Conservation (phyloP, 163 green algal species). For the Scenedesmus sp. region DNA sequence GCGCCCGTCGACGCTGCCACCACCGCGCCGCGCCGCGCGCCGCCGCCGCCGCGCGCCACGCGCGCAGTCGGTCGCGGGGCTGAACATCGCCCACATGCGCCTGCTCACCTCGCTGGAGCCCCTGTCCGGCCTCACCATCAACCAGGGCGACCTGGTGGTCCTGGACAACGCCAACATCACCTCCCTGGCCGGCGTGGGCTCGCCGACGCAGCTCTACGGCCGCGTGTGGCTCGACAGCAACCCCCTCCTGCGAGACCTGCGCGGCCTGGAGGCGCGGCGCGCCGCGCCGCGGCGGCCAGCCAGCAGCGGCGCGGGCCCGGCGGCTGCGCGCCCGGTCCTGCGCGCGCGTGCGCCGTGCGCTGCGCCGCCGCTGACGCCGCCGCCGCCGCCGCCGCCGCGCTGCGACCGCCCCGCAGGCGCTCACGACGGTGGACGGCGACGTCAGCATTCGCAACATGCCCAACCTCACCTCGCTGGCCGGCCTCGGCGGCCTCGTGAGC, state of each 20-base stretch:
- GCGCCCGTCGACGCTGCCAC: not conserved
- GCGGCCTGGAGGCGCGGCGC: conserved; percentile 18
- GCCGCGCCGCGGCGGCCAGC: not conserved
- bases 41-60: not conserved
- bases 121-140: not conserved
- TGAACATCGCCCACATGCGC: conserved; percentile 35
- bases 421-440: not conserved
- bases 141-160: conserved; percentile 10
- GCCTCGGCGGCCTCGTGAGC: not conserved
- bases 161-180: conserved; percentile 26
- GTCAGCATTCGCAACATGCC: not conserved
- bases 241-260: not conserved
- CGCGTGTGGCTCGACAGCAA: conserved; percentile 29
- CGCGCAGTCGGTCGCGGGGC: conserved; percentile 24
- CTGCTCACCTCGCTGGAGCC: not conserved
- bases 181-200: conserved; percentile 2
- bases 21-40: not conserved
- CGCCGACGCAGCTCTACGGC: conserved; percentile 12
- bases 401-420: not conserved
- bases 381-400: too few species aligned
- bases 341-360: too few species aligned
- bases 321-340: too few species aligned
- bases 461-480: not conserved
- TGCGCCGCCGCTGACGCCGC: too few species aligned
- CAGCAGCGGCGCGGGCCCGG: too few species aligned